These are phyloP conservation scores for Furcasterigmium sp. DNA, from an alignment of 2,329 filamentous ascomycete species.

Conservation along the genomic window DNA sequence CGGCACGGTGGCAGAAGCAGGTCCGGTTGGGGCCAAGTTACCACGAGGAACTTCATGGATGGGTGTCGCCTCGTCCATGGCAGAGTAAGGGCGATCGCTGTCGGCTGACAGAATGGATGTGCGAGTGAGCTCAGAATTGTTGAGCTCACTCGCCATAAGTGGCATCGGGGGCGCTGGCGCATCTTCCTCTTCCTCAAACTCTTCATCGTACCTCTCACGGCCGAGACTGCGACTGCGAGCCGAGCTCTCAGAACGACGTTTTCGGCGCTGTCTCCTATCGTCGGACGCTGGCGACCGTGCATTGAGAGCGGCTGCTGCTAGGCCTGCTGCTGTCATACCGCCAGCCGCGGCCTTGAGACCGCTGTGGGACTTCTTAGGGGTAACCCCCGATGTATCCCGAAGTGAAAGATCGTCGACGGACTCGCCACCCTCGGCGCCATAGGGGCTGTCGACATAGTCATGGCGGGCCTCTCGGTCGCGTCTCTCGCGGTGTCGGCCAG, in stretches of 20 bases:
- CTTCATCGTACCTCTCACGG: slow-evolving; percentile 40
- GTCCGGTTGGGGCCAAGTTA: slow-evolving; percentile 36
- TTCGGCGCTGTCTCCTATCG: slow-evolving; percentile 46
- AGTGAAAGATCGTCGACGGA: slow-evolving; percentile 33
- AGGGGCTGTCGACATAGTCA: slow-evolving; percentile 42
- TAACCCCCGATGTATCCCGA: slow-evolving; percentile 34
- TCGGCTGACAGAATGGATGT: slow-evolving; percentile 81
- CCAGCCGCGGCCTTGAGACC: slow-evolving; percentile 38
- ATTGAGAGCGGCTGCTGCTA: slow-evolving; percentile 28
- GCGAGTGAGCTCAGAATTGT: slow-evolving; percentile 80
- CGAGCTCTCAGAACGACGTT: slow-evolving; percentile 44
- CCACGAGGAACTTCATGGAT: slow-evolving; percentile 60
- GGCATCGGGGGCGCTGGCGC: slow-evolving; percentile 73
- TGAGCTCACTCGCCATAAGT: slow-evolving; percentile 71
- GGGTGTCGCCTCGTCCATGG: slow-evolving; percentile 56
- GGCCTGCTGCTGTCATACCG: slow-evolving; percentile 34
- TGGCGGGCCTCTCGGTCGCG: slow-evolving; percentile 49
- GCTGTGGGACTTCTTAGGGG: slow-evolving; percentile 39
- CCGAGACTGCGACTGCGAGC: slow-evolving; percentile 37
- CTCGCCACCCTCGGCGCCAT: slow-evolving; percentile 37
- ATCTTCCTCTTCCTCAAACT: slow-evolving; percentile 50
- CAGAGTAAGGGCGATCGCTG: slow-evolving; percentile 66
- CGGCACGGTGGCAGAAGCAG: slow-evolving; percentile 17
- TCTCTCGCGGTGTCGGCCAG: slow-evolving; percentile 29
- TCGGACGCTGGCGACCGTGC: slow-evolving; percentile 37